phyloP scores from a whole-genome alignment of 192 early-diverging fungal species.

The Paraglomus occultum region DNA sequence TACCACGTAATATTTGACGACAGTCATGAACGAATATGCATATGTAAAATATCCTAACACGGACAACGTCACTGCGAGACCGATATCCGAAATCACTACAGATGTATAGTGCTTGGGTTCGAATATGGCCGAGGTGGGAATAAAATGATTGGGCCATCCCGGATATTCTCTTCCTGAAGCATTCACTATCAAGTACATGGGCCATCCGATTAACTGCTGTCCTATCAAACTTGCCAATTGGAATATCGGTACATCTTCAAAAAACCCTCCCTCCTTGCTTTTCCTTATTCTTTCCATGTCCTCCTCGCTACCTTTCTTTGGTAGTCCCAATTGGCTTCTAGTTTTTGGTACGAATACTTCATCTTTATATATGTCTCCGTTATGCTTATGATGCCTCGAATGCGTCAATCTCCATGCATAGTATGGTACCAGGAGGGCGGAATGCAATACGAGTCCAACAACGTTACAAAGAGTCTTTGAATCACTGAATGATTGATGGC shows the following conservation, averaged over 20 bases:
- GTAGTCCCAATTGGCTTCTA: constrained; percentile 57
- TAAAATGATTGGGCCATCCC: constrained; percentile 81
- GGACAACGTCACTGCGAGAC: constrained; percentile 55
- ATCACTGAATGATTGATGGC: constrained; percentile 88
- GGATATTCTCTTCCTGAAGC: constrained; percentile 58
- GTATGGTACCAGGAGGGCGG: constrained; percentile 87
- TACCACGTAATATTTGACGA: constrained; percentile 83
- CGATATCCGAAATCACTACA: constrained; percentile 75
- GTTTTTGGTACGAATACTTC: constrained; percentile 92
- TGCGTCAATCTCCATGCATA: constrained; percentile 93
- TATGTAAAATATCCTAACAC: constrained; percentile 52
- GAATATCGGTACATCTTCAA: constrained; percentile 74
- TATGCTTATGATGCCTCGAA: constrained; percentile 91
- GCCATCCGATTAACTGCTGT: constrained; percentile 87
- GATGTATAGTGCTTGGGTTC: constrained; percentile 66
- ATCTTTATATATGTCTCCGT: constrained; percentile 86
- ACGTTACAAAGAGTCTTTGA: constrained; percentile 82
- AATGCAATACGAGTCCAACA: constrained; percentile 89
- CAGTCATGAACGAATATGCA: constrained; percentile 55
- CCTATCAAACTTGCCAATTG: constrained; percentile 60
- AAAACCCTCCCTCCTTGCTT: constrained; percentile 39
- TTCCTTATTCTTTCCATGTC: constrained; percentile 41
- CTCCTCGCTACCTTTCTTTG: constrained; percentile 41
- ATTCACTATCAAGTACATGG: constrained; percentile 79
- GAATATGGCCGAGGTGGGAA: constrained; percentile 78